Percentiles rank a stretch among this genome's conserved stretches.
These are phyloP conservation scores for Daldinia loculata DNA, from an alignment of 495 filamentous ascomycete genomes.

Conservation along the genomic window DNA sequence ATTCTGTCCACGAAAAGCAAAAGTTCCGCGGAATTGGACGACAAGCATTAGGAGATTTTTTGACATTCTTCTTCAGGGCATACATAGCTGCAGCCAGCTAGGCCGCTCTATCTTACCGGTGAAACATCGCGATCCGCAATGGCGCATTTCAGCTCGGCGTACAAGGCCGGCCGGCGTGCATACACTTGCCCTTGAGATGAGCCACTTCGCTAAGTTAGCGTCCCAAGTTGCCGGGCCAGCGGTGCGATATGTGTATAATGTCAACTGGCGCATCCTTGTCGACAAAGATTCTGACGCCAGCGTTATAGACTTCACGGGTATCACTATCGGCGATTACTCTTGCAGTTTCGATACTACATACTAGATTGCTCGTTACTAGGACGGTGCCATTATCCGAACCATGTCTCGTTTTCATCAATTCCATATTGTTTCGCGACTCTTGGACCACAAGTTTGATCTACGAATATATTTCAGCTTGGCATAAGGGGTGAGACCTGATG, in stretches of 20 bases:
- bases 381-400: constrained; percentile 25
- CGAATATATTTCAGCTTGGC: constrained; percentile 13
- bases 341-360: constrained; percentile 3
- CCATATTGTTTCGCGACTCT: constrained; percentile 3
- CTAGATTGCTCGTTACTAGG: constrained; percentile 12
- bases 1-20: constrained; percentile 2
- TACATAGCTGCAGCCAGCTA: neutral
- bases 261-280: constrained; percentile 16
- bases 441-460: constrained; percentile 1
- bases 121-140: constrained; percentile 38
- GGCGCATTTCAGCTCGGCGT: constrained; percentile 26
- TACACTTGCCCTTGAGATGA: neutral
- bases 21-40: constrained; percentile 1
- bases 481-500: constrained; percentile 4
- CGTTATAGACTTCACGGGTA: constrained; percentile 4
- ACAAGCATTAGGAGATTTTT: constrained; percentile 10
- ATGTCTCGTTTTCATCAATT: constrained; percentile 30
- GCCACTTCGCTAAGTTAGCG: constrained; percentile 15
- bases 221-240: constrained; percentile 40
- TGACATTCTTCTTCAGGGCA: constrained; percentile 1
- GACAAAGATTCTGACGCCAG: constrained; percentile 12
- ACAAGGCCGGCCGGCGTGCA: no score
- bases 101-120: constrained; percentile 6
- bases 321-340: constrained; percentile 19
- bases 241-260: constrained; percentile 19